Conservation (phyloP, 805 yeast species). For the Jamesozyma lodderae region DNA sequence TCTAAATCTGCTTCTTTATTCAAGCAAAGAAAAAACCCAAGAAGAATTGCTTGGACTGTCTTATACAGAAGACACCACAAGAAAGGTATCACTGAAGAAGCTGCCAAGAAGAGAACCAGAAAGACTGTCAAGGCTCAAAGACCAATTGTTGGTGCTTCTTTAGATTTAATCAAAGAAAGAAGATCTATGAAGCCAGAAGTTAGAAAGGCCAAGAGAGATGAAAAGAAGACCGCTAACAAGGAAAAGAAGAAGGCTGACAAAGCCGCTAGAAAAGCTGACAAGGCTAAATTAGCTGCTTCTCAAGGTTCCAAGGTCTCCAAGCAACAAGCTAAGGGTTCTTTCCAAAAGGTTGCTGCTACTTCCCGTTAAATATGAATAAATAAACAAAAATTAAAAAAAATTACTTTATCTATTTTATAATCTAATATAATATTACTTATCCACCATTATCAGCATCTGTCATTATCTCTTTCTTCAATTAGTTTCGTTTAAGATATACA, state of each 20-base stretch:
- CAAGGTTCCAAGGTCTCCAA: constrained; percentile 76
- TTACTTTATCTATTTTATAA: neutral
- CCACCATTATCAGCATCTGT: no score
- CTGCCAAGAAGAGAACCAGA: constrained; percentile 93
- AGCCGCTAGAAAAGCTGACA: constrained; percentile 91
- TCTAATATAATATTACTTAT: constrained; percentile 1
- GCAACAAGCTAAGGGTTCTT: constrained; percentile 97
- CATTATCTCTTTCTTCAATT: no score
- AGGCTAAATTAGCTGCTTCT: constrained; percentile 72
- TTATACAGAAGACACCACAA: constrained; percentile 99
- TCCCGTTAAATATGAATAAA: constrained; percentile 67
- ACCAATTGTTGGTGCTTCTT: constrained; percentile 98
- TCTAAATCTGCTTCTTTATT: constrained; percentile 96
- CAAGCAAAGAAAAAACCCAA: constrained; percentile 99
- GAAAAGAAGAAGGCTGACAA: constrained; percentile 86
- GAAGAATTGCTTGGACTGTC: constrained; percentile 99
- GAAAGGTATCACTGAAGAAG: constrained; percentile 99
- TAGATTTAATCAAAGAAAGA: constrained; percentile 97
- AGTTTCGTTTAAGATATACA: no score
- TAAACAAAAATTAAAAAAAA: neutral
- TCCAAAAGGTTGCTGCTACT: constrained; percentile 93
- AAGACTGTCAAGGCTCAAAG: constrained; percentile 97
- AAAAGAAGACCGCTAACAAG: constrained; percentile 73
- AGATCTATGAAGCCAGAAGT: constrained; percentile 92
- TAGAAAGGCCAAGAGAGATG: constrained; percentile 96